These are phyloP conservation scores for Scheffersomyces lignicola DNA, from an alignment of 1,139 yeast genomes.

Conservation along the genomic window DNA sequence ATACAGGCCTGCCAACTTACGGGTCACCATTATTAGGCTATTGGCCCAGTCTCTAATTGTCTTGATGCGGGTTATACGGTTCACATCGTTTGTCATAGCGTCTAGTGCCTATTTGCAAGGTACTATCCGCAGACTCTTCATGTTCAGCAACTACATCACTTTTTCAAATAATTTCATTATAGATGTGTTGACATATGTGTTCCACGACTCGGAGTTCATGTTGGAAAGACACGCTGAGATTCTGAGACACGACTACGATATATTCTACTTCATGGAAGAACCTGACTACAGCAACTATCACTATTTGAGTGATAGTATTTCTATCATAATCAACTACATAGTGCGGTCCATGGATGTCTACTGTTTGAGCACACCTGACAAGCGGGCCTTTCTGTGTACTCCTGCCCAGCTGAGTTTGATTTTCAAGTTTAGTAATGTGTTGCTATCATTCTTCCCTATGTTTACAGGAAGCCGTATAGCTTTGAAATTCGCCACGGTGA, in stretches of 20 bases:
- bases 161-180: constrained; percentile 29
- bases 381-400: constrained; percentile 2
- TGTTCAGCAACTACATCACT: constrained; percentile 31
- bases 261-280: constrained; percentile 14
- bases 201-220: constrained; percentile 18
- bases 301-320: too few relatives aligned
- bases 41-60: constrained; percentile 8
- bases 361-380: constrained; percentile 11
- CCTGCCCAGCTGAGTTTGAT: constrained; percentile 18
- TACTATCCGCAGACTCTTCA: constrained; percentile 17
- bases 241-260: constrained; percentile 12
- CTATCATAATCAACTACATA: too few relatives aligned
- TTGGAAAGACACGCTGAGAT: constrained; percentile 14
- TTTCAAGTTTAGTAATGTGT: constrained; percentile 28
- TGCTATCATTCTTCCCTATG: constrained; percentile 16
- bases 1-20: constrained; percentile 11
- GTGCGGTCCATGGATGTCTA: too few relatives aligned
- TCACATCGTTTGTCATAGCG: constrained; percentile 20
- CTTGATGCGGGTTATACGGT: constrained; percentile 16
- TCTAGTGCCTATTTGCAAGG: constrained; percentile 19
- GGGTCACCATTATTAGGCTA: constrained; percentile 1
- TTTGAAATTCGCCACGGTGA: constrained; percentile 22
- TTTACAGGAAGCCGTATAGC: too few relatives aligned
- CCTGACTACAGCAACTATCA: constrained; percentile 7
- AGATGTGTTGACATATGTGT: constrained; percentile 29